These are phyloP conservation scores for Zymoseptoria brevis DNA, from an alignment of 2,329 filamentous ascomycete genomes.

Conservation along the genomic window DNA sequence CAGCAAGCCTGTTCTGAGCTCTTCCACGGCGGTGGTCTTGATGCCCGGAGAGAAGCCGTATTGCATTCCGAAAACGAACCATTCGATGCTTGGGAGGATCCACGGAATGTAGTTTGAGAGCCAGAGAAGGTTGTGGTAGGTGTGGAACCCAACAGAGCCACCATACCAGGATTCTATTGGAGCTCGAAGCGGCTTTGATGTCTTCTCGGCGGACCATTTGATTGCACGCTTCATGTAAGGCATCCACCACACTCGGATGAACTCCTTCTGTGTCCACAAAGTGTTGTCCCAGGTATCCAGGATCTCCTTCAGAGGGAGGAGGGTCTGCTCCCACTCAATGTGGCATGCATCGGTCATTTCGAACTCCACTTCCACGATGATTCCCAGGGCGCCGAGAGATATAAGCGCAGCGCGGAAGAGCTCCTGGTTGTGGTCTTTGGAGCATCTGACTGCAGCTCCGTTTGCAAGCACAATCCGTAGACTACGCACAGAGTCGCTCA, in stretches of 20 bases:
- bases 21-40: conserved; percentile 67
- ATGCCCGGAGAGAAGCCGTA: conserved; percentile 75
- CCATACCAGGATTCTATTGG: conserved; percentile 72
- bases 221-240: conserved; percentile 84
- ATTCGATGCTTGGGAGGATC: conserved; percentile 81
- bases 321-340: conserved; percentile 77
- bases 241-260: conserved; percentile 95
- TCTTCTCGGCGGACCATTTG: conserved; percentile 81
- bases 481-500: conserved; percentile 68
- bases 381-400: conserved; percentile 80
- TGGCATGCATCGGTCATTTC: conserved; percentile 71
- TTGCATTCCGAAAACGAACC: conserved; percentile 96
- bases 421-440: conserved; percentile 57
- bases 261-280: conserved; percentile 80
- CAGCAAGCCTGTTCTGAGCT: conserved; percentile 69
- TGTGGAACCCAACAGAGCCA: conserved; percentile 69
- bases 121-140: conserved; percentile 87
- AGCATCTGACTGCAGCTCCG: conserved; percentile 65
- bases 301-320: conserved; percentile 62
- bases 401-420: conserved; percentile 84
- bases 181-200: conserved; percentile 51
- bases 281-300: conserved; percentile 62
- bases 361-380: conserved; percentile 84
- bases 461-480: conserved; percentile 77
- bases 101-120: conserved; percentile 68